Percentiles rank a stretch among this genome's conserved stretches.
phyloP scores from a whole-genome alignment of 2,329 filamentous ascomycete species.

The Monilinia fructicola region DNA sequence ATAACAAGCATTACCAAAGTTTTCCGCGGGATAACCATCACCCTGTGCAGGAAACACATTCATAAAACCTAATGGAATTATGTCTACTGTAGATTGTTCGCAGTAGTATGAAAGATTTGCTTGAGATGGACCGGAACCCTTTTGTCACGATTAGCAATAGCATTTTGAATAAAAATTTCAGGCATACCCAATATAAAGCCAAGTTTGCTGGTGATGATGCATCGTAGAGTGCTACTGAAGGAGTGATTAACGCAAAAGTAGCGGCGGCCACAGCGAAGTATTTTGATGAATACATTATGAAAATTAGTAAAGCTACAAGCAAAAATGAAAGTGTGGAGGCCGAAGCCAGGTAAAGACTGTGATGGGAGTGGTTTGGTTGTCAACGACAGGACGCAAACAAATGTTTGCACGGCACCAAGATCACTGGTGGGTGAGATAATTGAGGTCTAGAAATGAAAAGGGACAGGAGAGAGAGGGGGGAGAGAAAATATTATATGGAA shows the following conservation, averaged over 20 bases:
- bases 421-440: constrained; percentile 30
- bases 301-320: constrained; percentile 27
- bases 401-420: constrained; percentile 37
- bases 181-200: constrained; percentile 46
- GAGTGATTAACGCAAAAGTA: constrained; percentile 34
- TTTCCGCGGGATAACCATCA: constrained; percentile 45
- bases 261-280: constrained; percentile 32
- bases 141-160: constrained; percentile 19
- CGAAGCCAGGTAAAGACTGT: constrained; percentile 35
- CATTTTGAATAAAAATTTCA: not conserved
- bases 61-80: constrained; percentile 48
- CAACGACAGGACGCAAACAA: constrained; percentile 42
- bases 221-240: constrained; percentile 38
- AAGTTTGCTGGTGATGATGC: constrained; percentile 43
- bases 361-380: constrained; percentile 34
- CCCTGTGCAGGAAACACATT: constrained; percentile 45
- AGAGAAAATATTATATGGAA: constrained; percentile 9
- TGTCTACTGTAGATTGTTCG: constrained; percentile 44
- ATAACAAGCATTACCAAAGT: constrained; percentile 47
- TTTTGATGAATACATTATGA: constrained; percentile 39
- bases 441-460: constrained; percentile 29
- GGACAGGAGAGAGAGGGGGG: constrained; percentile 24
- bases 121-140: constrained; percentile 47
- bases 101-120: constrained; percentile 44
- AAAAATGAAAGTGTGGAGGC: constrained; percentile 19